These are phyloP conservation scores for Pichia sp. DNA, from an alignment of 1,139 yeast species.

Conservation along the genomic window DNA sequence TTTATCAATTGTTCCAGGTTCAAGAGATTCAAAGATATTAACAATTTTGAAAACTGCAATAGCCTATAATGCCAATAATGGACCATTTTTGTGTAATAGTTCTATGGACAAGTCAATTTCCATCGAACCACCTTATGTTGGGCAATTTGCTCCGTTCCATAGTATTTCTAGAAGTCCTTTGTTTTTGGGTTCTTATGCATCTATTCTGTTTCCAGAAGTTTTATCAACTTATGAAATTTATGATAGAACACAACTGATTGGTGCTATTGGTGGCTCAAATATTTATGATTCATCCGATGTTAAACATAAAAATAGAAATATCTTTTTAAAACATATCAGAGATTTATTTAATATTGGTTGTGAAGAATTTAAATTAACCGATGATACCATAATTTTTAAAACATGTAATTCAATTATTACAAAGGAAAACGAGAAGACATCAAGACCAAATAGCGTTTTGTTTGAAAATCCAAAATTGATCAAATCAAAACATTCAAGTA, in stretches of 20 bases:
- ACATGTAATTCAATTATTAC: slow-evolving; percentile 22
- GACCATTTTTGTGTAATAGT: slow-evolving; percentile 29
- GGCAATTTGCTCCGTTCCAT: slow-evolving; percentile 37
- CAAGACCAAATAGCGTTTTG: slow-evolving; percentile 30
- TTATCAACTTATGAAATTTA: slow-evolving; percentile 50
- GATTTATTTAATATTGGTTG: slow-evolving; percentile 57
- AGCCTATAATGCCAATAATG: slow-evolving; percentile 30
- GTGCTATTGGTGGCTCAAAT: slow-evolving; percentile 37
- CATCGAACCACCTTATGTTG: slow-evolving; percentile 40
- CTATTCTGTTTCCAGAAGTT: slow-evolving; percentile 52
- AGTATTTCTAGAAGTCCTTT: slow-evolving; percentile 42
- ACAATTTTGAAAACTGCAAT: slow-evolving; percentile 30
- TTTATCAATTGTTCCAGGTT: slow-evolving; percentile 3
- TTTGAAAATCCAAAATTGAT: slow-evolving; percentile 26
- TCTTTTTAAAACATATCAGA: slow-evolving; percentile 45
- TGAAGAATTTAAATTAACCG: slow-evolving; percentile 42
- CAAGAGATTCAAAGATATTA: slow-evolving; percentile 1
- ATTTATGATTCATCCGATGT: slow-evolving; percentile 18
- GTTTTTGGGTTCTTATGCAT: slow-evolving; percentile 51
- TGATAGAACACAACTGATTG: slow-evolving; percentile 43
- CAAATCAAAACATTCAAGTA: slow-evolving; percentile 28
- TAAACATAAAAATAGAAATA: slow-evolving; percentile 32
- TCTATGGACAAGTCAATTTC: slow-evolving; percentile 37
- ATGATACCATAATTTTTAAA: slow-evolving; percentile 50
- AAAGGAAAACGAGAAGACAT: slow-evolving; percentile 11